Conservation (phyloP, 2,329 filamentous ascomycete species). For the Aspergillus brasiliensis region DNA sequence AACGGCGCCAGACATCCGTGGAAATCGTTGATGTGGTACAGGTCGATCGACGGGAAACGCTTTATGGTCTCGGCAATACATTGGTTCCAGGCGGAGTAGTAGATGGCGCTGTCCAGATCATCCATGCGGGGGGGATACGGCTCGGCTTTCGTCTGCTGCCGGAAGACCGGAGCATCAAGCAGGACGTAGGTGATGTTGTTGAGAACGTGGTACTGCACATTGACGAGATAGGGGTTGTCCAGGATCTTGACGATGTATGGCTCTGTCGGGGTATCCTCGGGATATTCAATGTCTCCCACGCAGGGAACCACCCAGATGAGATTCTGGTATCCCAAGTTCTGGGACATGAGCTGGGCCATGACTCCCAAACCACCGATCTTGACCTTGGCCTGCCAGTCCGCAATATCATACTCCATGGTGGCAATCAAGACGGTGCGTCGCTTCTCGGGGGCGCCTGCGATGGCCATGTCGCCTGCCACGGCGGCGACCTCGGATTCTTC, state of each 20-base stretch:
- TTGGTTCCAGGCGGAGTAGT: conserved; percentile 70
- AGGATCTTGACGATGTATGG: conserved; percentile 64
- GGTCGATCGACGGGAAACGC: conserved; percentile 59
- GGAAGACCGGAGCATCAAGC: conserved; percentile 66
- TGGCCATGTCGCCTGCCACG: conserved; percentile 6
- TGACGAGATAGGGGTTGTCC: conserved; percentile 60
- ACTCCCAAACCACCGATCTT: conserved; percentile 70
- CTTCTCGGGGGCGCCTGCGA: conserved; percentile 26
- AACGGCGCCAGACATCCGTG: conserved; percentile 64
- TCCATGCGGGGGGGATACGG: conserved; percentile 70
- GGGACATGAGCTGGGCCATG: conserved; percentile 70
- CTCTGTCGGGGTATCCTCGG: conserved; percentile 58
- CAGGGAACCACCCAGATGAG: conserved; percentile 65
- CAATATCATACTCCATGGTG: conserved; percentile 72
- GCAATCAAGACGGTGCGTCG: conserved; percentile 63
- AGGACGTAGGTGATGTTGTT: conserved; percentile 69
- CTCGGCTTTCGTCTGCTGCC: conserved; percentile 62
- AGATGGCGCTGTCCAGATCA: conserved; percentile 66
- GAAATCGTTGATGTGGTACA: conserved; percentile 68
- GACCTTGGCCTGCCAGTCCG: conserved; percentile 69
- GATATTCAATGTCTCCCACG: conserved; percentile 66
- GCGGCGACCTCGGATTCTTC: not conserved
- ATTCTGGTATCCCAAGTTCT: conserved; percentile 64
- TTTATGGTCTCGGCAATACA: conserved; percentile 65
- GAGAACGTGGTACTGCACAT: conserved; percentile 63